Conservation (phyloP, 1,139 yeast species). For the Torulaspora globosa region DNA sequence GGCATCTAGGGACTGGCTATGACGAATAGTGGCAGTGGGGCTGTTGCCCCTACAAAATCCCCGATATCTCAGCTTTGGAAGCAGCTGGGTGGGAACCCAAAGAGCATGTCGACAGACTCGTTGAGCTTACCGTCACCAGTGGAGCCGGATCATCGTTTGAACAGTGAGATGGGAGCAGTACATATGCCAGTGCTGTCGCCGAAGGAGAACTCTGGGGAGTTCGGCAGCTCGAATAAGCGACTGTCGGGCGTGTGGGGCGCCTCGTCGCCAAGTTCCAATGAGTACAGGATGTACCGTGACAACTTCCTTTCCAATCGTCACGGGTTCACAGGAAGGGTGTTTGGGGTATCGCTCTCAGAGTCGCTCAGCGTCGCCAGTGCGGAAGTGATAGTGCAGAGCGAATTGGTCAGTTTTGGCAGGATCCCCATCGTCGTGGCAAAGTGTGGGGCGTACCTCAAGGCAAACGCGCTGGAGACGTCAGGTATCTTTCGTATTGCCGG, state of each 20-base stretch:
- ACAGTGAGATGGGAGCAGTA: conserved; percentile 1
- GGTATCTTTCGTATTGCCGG: conserved; percentile 96
- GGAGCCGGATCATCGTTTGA: conserved; percentile 4
- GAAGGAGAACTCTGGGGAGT: conserved; percentile 43
- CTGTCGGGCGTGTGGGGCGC: conserved; percentile 57
- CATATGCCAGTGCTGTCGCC: conserved; percentile 1
- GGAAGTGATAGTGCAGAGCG: conserved; percentile 38
- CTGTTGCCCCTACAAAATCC: conserved; percentile 15
- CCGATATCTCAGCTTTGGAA: conserved; percentile 38
- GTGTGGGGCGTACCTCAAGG: conserved; percentile 82
- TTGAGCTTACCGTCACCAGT: conserved; percentile 11
- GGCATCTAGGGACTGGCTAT: not conserved
- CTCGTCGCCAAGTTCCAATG: conserved; percentile 11
- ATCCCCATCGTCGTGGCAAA: conserved; percentile 72
- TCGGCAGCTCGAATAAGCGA: conserved; percentile 49
- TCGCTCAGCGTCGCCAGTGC: conserved; percentile 64
- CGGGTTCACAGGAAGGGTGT: conserved; percentile 48
- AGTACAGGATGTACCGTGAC: conserved; percentile 31
- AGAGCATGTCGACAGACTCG: conserved; percentile 32
- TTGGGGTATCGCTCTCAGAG: conserved; percentile 75
- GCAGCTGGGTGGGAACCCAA: conserved; percentile 39
- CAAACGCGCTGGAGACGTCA: conserved; percentile 70
- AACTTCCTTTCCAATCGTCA: conserved; percentile 31
- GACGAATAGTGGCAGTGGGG: conserved; percentile 9
- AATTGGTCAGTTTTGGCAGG: conserved; percentile 36